Percentiles rank a stretch among this genome's conserved stretches.
These are phyloP conservation scores for Paramecium bursaria DNA, from an alignment of 73 alveolate genomes.

Conservation along the genomic window DNA sequence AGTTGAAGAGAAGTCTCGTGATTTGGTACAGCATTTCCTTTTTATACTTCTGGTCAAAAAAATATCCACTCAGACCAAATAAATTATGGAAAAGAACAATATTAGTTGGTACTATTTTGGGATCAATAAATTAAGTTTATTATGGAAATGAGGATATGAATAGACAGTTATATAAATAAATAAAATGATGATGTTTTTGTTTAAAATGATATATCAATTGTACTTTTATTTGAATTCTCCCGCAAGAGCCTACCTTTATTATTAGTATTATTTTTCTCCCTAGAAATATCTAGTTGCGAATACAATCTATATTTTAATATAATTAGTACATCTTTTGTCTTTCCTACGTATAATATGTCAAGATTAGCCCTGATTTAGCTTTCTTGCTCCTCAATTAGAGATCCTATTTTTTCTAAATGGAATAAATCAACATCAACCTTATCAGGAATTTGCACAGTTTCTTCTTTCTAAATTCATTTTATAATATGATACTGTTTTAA, in stretches of 20 bases:
- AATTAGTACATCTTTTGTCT: slow-evolving; percentile 63
- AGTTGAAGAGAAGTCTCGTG: too few species aligned
- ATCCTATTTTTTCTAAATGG: slow-evolving; percentile 64
- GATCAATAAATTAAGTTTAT: too few species aligned
- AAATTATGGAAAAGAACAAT: too few species aligned
- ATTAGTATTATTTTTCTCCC: slow-evolving; percentile 14
- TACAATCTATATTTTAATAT: slow-evolving; percentile 9
- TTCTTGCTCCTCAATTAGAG: slow-evolving; percentile 62
- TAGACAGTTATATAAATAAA: too few species aligned
- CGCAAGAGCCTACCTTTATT: slow-evolving; percentile 27
- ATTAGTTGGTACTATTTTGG: too few species aligned
- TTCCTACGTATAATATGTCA: slow-evolving; percentile 65
- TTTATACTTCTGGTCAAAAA: too few species aligned
- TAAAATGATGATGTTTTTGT: too few species aligned
- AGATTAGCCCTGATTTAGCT: slow-evolving; percentile 31
- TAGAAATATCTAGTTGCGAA: slow-evolving; percentile 6
- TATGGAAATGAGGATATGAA: too few species aligned
- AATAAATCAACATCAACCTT: slow-evolving; percentile 17
- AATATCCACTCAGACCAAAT: too few species aligned
- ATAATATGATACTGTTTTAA: slow-evolving; percentile 31
- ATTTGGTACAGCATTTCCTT: too few species aligned
- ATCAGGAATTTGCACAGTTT: slow-evolving; percentile 23
- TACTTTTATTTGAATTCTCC: slow-evolving; percentile 55
- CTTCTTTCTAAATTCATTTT: slow-evolving; percentile 52
- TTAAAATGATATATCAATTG: slow-evolving; percentile 39